phyloP scores from a whole-genome alignment of 2,329 filamentous ascomycete species.

The Talaromyces sp. region DNA sequence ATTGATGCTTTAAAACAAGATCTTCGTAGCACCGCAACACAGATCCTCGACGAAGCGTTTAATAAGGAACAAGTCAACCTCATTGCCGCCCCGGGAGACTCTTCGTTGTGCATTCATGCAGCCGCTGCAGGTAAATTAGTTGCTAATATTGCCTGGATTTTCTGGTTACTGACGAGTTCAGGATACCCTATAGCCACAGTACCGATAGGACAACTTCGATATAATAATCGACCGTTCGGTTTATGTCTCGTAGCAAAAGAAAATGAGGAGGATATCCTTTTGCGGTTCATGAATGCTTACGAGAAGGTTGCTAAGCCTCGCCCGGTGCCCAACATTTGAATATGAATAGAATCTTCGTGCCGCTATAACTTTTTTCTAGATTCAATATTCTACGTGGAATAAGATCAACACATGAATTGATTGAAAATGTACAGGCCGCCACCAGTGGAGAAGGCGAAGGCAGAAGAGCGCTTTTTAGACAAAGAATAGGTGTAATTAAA shows the following conservation, averaged over 20 bases:
- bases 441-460: too few relatives aligned
- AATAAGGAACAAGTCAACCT: constrained; percentile 2
- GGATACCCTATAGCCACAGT: constrained; percentile 24
- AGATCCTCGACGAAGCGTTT: neutral
- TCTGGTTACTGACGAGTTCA: constrained; percentile 6
- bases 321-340: neutral
- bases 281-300: constrained; percentile 19
- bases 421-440: too few relatives aligned
- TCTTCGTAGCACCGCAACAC: neutral
- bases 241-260: constrained; percentile 20
- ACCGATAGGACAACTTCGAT: constrained; percentile 17
- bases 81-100: constrained; percentile 10
- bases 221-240: constrained; percentile 22
- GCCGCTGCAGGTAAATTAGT: constrained; percentile 14
- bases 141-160: neutral
- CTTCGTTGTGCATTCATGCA: constrained; percentile 10
- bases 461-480: too few relatives aligned
- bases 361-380: too few relatives aligned
- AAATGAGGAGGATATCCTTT: constrained; percentile 15
- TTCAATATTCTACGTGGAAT: too few relatives aligned
- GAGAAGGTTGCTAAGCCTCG: constrained; percentile 4
- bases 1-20: neutral
- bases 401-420: too few relatives aligned
- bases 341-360: too few relatives aligned
- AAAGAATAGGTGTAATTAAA: too few relatives aligned